phyloP scores from a whole-genome alignment of 78 protist species.

The Dictyostelium purpureum region DNA sequence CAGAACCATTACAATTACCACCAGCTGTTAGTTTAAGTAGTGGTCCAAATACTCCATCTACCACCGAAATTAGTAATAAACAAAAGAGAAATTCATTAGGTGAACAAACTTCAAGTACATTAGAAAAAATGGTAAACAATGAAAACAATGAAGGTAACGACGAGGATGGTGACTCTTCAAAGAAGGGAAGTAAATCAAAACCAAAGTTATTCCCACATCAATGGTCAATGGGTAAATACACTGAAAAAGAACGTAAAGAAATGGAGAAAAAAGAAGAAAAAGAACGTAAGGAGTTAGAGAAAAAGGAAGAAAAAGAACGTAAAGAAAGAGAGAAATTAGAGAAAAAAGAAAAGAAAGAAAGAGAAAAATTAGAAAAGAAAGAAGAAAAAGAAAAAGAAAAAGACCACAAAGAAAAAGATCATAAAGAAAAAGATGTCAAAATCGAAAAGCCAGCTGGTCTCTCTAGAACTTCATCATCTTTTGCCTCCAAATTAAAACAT shows the following conservation, averaged over 20 bases:
- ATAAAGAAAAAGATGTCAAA: neutral
- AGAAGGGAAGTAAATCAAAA: neutral
- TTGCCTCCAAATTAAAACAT: conserved; percentile 41
- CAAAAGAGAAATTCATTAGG: conserved; percentile 38
- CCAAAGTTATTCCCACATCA: conserved; percentile 54
- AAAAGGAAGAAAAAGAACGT: conserved; percentile 42
- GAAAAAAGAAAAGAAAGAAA: conserved; percentile 36
- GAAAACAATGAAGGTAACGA: neutral
- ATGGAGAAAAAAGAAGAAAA: conserved; percentile 20
- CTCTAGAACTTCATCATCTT: conserved; percentile 25
- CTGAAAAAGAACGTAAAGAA: conserved; percentile 43
- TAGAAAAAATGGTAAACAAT: conserved; percentile 4
- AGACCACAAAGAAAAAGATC: neutral
- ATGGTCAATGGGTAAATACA: conserved; percentile 55
- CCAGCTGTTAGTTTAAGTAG: neutral
- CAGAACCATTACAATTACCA: conserved; percentile 26
- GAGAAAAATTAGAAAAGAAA: conserved; percentile 6
- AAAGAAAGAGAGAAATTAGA: conserved; percentile 46
- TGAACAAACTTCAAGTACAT: neutral
- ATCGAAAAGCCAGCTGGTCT: neutral
- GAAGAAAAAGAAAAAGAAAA: conserved; percentile 4
- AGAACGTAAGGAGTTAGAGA: conserved; percentile 32
- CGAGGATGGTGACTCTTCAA: neutral
- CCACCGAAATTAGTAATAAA: neutral
- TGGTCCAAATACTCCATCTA: neutral